Conservation (phyloP, 495 filamentous ascomycete genomes). For the Letharia lupina region DNA sequence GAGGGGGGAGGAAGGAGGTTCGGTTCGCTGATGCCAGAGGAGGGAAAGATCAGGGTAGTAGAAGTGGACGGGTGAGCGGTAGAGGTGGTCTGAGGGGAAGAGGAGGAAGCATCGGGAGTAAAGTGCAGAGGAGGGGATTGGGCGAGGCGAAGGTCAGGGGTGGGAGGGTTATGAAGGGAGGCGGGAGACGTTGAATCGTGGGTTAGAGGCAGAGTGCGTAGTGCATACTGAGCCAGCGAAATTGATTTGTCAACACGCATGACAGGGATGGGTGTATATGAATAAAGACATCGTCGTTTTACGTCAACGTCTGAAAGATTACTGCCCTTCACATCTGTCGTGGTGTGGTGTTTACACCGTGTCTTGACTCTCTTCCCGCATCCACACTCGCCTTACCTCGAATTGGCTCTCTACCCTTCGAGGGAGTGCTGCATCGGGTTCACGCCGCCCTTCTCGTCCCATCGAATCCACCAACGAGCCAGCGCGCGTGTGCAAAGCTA, state of each 20-base stretch:
- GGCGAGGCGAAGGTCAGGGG: constrained; percentile 17
- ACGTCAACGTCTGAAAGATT: neutral
- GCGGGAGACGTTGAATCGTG: neutral
- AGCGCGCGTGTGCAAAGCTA: neutral
- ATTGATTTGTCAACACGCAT: neutral
- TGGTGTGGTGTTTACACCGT: neutral
- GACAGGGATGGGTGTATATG: neutral
- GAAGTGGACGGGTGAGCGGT: constrained; percentile 20
- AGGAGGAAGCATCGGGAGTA: constrained; percentile 28
- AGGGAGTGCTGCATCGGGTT: no score
- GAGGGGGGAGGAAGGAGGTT: constrained; percentile 34
- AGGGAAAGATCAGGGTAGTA: constrained; percentile 45
- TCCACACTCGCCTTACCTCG: neutral
- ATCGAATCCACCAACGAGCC: no score
- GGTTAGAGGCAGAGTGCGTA: neutral
- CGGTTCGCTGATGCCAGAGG: constrained; percentile 30
- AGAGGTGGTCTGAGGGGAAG: constrained; percentile 17
- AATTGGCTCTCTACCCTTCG: neutral
- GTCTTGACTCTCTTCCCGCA: neutral
- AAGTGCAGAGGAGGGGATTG: constrained; percentile 23
- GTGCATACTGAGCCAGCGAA: neutral
- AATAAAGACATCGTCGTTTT: neutral
- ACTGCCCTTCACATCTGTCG: neutral
- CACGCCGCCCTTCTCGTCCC: no score
- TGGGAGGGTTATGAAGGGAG: constrained; percentile 14